Percentiles rank a stretch among this genome's conserved stretches.
These are phyloP conservation scores for Leccinum pachyderme DNA, from an alignment of 1,284 basidiomycete genomes.

Conservation along the genomic window DNA sequence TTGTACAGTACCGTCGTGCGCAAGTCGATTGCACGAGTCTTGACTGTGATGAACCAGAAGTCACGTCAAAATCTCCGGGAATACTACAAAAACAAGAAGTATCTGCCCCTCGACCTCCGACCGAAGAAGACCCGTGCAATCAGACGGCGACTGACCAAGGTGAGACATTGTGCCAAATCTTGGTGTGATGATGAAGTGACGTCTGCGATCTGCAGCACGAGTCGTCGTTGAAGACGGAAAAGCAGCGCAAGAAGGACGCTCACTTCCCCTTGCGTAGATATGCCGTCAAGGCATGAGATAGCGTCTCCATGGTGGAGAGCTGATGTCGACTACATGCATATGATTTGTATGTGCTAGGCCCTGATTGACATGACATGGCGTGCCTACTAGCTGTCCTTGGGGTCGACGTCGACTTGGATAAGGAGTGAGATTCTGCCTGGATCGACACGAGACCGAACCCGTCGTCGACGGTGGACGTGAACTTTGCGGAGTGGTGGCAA, in stretches of 20 bases:
- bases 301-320: constrained; percentile 14
- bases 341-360: constrained; percentile 44
- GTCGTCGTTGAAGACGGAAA: constrained; percentile 78
- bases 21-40: constrained; percentile 98
- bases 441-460: background rate
- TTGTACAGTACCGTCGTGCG: constrained; percentile 84
- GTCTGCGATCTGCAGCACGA: constrained; percentile 60
- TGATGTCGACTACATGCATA: constrained; percentile 32
- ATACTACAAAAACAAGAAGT: constrained; percentile 98
- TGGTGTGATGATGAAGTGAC: constrained; percentile 4
- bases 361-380: constrained; percentile 36
- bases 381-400: constrained; percentile 13
- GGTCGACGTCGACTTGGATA: constrained; percentile 17
- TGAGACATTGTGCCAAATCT: constrained; percentile 35
- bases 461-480: background rate
- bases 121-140: constrained; percentile 99
- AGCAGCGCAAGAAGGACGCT: constrained; percentile 89
- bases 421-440: constrained; percentile 1
- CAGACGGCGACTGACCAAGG: constrained; percentile 91
- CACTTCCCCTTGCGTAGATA: constrained; percentile 90
- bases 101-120: constrained; percentile 96
- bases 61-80: constrained; percentile 95
- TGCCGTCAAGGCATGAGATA: constrained; percentile 78
- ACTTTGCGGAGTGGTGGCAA: background rate
- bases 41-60: constrained; percentile 99